Evolutionary conservation across 108 stramenopile genomes (phyloP), one percentile per base, ranked within the genome.

Genomic region (Heterococcus sp.): DNA sequence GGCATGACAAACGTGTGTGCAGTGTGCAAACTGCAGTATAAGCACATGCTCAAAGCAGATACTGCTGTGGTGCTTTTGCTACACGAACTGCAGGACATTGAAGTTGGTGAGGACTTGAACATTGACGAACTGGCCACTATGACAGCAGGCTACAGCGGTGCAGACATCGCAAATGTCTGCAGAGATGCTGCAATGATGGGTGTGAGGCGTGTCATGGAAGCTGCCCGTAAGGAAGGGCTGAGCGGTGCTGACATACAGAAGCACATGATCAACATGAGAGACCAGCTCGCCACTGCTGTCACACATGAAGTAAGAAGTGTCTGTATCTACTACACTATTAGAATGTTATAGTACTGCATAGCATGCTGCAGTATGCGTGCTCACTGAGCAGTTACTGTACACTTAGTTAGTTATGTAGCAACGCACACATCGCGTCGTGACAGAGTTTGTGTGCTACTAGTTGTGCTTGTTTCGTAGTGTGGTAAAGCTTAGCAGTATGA

Each of bases 171-270:
- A 14, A 88, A 89, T 68, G 89, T 91, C 37, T 91, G 89, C 72
- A 74, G 87, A 11, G 88, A 89, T 66, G 89, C 89, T 26, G 76
- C 86, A 5, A 89, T 90, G 91, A 91, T 91, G 91, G 35, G 81
- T 27, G 85, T 91, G 58, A 75, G 91, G 21, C 75, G 91, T 32
- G 69, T 90, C 35, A 79, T 91, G 79, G 90, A 84, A 35, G 75
- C 35, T 1, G 89, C 88, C 28, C 70, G 76, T 21, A 82, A 83
- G 27, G 40, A 83, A 58, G 89, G 88, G 1, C 72, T 88, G 26
- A 71, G 46, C 8, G 85, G 84, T 1, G 38, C 64, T 8, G 87
- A 90, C 30, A 88, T 86, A n/a, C 82, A 89, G 65, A 38, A 85
- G 37, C 65, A 83, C 68, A 27, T 87, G n/a, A 67, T 86, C 69